A percentile compares a stretch with the other conserved stretches of the same genome.
Conservation (phyloP, 2,329 filamentous ascomycete genomes). For the Penicillium hordei region DNA sequence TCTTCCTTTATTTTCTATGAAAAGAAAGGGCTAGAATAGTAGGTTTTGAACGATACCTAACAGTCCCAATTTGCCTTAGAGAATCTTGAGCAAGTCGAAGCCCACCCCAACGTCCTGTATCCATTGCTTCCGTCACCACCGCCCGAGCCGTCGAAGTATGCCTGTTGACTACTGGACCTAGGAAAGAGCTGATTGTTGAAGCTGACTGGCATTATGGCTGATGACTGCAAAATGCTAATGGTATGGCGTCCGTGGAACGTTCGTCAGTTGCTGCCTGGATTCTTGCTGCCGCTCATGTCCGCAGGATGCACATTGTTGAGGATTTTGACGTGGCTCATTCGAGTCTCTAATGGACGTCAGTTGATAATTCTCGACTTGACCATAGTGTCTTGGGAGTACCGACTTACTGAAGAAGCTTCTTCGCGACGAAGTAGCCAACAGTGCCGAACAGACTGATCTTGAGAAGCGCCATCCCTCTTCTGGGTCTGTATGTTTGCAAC, state of each 20-base stretch:
- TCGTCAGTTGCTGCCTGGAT: background rate
- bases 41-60: background rate
- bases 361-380: background rate
- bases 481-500: background rate
- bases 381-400: background rate
- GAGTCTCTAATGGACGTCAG: background rate
- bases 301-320: too few species aligned
- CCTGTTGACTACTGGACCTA: background rate
- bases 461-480: constrained; percentile 1
- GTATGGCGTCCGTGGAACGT: background rate
- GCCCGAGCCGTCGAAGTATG: background rate
- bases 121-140: background rate
- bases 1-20: background rate
- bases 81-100: background rate
- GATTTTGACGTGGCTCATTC: background rate
- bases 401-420: background rate
- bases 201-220: background rate
- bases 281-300: too few species aligned
- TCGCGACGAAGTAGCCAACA: background rate
- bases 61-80: background rate
- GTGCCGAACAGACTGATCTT: background rate
- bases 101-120: background rate
- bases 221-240: background rate
- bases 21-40: background rate
- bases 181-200: background rate